Evolutionary conservation across 176 grass and related monocot species (phyloP), one percentile per base, ranked within the genome.

Genomic region (Oryza glumipatula): DNA sequence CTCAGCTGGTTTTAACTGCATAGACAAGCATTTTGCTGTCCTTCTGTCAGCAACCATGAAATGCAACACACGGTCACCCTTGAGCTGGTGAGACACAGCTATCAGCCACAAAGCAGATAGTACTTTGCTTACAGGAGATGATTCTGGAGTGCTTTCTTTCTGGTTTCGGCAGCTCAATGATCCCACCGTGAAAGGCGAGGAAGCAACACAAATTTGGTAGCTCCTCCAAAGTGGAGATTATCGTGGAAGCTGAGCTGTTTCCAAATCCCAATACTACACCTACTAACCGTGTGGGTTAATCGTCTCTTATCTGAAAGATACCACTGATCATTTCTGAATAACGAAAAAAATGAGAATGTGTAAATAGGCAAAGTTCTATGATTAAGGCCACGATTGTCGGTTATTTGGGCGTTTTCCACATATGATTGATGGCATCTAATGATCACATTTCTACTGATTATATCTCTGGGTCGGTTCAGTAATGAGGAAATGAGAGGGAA

Each of bases 241-340:
- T 67, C 17, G 51, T 78, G 77, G 83, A 85, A 71, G 78, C 88
- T 56, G 79, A 78, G 79, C 88, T 90, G 79, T 78, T 82, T 84
- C 70, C 49, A 9, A 47, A 70, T 64, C 71, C 64, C 32, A 23
- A 33, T 28, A 65, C 24, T 75, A 44, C 24, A 78, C 52, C 87
- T 43, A 36, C 64, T 76, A 2, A 77, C 77, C 70, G 51, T 48
- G 65, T 85, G 75, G 68, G 49, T 77, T 54, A 72, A 77, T 72
- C 51, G 43, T 64, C 70, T 80, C 78, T 72, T 64, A 54, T 85
- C 54, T 33, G 77, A 43, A 75, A 75, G 39, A 70, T 76, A 24
- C 72, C 63, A 54, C 11, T 11, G 48, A 72, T 58, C 21, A 9
- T 38, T 70, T 39, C 65, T 39, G 68, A 44, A 71, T n/a, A 41